These are phyloP conservation scores for Viola odorata DNA, from an alignment of 345 rosid species.

Conservation along the genomic window DNA sequence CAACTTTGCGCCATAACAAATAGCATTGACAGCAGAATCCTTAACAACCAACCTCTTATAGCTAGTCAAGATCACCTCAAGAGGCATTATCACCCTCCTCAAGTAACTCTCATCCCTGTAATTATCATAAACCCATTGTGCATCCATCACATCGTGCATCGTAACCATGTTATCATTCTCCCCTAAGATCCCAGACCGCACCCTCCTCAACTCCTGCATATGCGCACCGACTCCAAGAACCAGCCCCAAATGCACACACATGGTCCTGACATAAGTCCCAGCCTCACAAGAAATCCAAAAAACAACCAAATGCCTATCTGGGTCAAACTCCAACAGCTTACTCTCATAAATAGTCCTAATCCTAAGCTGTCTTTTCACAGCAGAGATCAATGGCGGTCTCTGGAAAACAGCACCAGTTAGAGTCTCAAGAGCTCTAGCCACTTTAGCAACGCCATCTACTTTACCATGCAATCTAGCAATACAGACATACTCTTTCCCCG, in stretches of 20 bases:
- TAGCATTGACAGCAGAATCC: constrained; percentile 89
- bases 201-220: constrained; percentile 94
- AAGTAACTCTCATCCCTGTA: constrained; percentile 61
- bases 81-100: constrained; percentile 87
- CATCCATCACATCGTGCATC: constrained; percentile 96
- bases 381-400: constrained; percentile 81
- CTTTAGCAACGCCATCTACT: constrained; percentile 75
- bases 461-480: constrained; percentile 73
- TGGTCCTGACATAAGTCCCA: constrained; percentile 86
- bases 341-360: constrained; percentile 86
- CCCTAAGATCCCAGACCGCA: constrained; percentile 80
- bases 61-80: constrained; percentile 75
- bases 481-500: constrained; percentile 92
- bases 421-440: constrained; percentile 77
- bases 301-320: constrained; percentile 77
- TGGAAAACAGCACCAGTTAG: constrained; percentile 91
- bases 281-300: constrained; percentile 29
- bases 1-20: constrained; percentile 87
- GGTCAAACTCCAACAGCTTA: constrained; percentile 79
- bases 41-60: constrained; percentile 91
- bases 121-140: constrained; percentile 69
- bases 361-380: constrained; percentile 92
- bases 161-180: constrained; percentile 95
- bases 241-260: constrained; percentile 88
- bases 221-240: constrained; percentile 87